phyloP scores from a whole-genome alignment of 164 flowering plant species.

The Berberis thunbergii region DNA sequence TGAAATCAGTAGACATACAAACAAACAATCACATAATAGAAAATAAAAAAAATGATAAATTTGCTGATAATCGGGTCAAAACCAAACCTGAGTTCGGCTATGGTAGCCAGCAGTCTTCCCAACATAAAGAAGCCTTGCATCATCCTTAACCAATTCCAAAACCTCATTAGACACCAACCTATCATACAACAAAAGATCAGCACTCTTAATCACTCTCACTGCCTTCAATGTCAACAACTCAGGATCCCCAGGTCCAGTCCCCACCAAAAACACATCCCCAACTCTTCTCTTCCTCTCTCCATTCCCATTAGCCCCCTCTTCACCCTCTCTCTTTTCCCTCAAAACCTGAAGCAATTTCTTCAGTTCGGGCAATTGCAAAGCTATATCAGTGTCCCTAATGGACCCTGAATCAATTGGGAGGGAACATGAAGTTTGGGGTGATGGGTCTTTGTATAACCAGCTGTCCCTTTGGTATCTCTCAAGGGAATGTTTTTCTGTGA shows the following conservation, averaged over 20 bases:
- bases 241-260: constrained; percentile 99
- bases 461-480: constrained; percentile 55
- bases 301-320: constrained; percentile 3
- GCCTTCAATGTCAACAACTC: constrained; percentile 87
- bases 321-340: constrained; percentile 24
- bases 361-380: constrained; percentile 75
- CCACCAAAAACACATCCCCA: constrained; percentile 88
- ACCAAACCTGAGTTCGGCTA: constrained; percentile 82
- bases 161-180: constrained; percentile 88
- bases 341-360: constrained; percentile 56
- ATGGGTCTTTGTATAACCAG: constrained; percentile 44
- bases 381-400: constrained; percentile 54
- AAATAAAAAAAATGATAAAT: not conserved
- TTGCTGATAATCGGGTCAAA: not conserved
- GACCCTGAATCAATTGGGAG: constrained; percentile 21
- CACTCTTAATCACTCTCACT: constrained; percentile 53
- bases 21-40: not conserved
- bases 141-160: constrained; percentile 54
- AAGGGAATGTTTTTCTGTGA: constrained; percentile 62
- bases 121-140: constrained; percentile 81
- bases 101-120: constrained; percentile 98
- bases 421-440: constrained; percentile 15
- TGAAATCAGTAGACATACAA: not conserved
- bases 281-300: constrained; percentile 15
- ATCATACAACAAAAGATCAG: constrained; percentile 87